These are phyloP conservation scores for Pseudotsuga menziesii DNA, from an alignment of 75 land plant genomes.

Conservation along the genomic window DNA sequence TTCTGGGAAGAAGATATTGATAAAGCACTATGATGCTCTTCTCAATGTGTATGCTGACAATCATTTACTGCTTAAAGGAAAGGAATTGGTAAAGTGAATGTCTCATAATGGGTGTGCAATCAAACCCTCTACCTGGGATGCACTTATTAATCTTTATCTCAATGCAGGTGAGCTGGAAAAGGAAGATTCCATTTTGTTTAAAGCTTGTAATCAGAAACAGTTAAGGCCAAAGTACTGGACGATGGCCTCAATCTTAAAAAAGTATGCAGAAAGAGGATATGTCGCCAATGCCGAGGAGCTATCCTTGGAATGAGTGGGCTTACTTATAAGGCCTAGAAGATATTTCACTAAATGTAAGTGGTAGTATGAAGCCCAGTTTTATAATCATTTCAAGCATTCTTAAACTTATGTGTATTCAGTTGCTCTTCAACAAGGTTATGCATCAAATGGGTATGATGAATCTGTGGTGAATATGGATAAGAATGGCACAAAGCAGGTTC, in stretches of 20 bases:
- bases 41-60: constrained; percentile 36
- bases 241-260: constrained; percentile 24
- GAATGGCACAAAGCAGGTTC: no score
- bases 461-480: no score
- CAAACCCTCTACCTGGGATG: constrained; percentile 32
- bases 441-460: no score
- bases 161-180: constrained; percentile 48
- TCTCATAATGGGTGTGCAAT: constrained; percentile 13
- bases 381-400: no score
- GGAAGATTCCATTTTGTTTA: constrained; percentile 34
- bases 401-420: no score
- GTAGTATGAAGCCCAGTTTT: no score
- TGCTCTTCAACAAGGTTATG: no score
- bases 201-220: constrained; percentile 19
- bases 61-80: constrained; percentile 36
- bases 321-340: no score
- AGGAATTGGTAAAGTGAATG: constrained; percentile 37
- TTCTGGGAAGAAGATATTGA: constrained; percentile 14
- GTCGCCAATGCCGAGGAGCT: constrained; percentile 53
- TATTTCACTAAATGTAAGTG: no score
- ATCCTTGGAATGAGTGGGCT: no score
- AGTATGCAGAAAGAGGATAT: constrained; percentile 48
- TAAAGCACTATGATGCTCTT: constrained; percentile 23
- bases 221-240: constrained; percentile 34
- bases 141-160: constrained; percentile 33